Evolutionary conservation across 2,329 filamentous ascomycete species (phyloP).

Genomic region (Clonostachys chloroleuca): DNA sequence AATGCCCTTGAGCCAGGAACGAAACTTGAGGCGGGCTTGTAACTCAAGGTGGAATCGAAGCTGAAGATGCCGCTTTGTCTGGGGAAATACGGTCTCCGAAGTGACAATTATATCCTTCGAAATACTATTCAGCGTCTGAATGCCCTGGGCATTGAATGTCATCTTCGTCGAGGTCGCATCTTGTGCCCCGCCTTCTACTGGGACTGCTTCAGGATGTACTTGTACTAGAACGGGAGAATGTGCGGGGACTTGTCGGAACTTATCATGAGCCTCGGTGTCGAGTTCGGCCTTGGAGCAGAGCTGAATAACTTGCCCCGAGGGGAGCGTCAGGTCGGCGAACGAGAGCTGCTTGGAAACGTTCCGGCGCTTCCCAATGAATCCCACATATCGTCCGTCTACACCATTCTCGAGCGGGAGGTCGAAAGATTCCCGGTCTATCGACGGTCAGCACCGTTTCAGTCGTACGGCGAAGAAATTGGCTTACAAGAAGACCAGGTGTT

Average conservation of each 20-base stretch:
- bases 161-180: slow-evolving; percentile 25
- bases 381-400: slow-evolving; percentile 25
- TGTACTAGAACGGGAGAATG: slow-evolving; percentile 49
- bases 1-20: slow-evolving; percentile 54
- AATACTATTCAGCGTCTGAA: slow-evolving; percentile 24
- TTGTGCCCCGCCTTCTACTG: slow-evolving; percentile 10
- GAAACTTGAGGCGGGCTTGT: slow-evolving; percentile 63
- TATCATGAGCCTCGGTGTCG: slow-evolving; percentile 26
- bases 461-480: not conserved
- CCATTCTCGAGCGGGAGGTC: slow-evolving; percentile 10
- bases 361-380: slow-evolving; percentile 67
- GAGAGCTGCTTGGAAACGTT: slow-evolving; percentile 65
- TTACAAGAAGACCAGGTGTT: slow-evolving; percentile 3
- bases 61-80: slow-evolving; percentile 76
- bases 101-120: slow-evolving; percentile 70
- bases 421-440: slow-evolving; percentile 16
- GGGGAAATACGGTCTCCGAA: slow-evolving; percentile 67
- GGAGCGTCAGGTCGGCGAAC: slow-evolving; percentile 56
- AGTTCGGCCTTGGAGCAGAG: slow-evolving; percentile 33
- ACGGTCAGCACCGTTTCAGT: not conserved
- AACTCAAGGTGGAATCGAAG: slow-evolving; percentile 70
- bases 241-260: slow-evolving; percentile 39
- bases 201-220: slow-evolving; percentile 23
- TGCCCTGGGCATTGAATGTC: slow-evolving; percentile 61
- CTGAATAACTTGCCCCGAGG: slow-evolving; percentile 35